Evolutionary conservation across 164 flowering plant genomes (phyloP).

Genomic region (Magnolia kwangsiensis): DNA sequence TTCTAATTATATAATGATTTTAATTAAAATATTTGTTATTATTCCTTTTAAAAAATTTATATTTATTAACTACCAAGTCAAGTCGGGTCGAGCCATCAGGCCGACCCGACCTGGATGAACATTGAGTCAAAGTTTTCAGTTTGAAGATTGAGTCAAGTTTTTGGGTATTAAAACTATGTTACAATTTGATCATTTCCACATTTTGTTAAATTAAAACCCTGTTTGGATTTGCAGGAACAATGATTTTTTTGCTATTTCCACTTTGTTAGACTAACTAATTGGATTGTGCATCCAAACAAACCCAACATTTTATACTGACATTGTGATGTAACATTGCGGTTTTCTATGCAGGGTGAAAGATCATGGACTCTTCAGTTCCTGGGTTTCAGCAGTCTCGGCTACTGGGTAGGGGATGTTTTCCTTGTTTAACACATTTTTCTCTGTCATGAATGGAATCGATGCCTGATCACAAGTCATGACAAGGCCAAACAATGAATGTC

Average conservation of each 20-base stretch:
- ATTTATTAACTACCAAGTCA: too few species aligned
- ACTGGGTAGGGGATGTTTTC: conserved; percentile 9
- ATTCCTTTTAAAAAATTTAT: too few species aligned
- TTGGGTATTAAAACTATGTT: too few species aligned
- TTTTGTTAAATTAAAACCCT: too few species aligned
- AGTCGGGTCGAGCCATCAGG: too few species aligned
- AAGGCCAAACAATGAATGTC: neutral
- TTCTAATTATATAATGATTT: neutral
- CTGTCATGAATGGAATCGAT: too few species aligned
- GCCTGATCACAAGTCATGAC: neutral
- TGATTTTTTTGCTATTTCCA: neutral
- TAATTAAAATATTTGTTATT: too few species aligned
- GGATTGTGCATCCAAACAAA: neutral
- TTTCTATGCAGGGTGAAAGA: conserved; percentile 37
- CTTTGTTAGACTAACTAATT: neutral
- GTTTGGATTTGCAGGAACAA: neutral
- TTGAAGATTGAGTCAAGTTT: too few species aligned
- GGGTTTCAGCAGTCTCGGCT: conserved; percentile 29
- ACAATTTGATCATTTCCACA: too few species aligned
- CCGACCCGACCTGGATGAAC: too few species aligned
- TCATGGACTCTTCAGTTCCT: conserved; percentile 32
- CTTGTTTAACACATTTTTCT: neutral
- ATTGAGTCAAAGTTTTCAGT: too few species aligned
- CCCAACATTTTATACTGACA: neutral
- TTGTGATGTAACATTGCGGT: neutral